These are phyloP conservation scores for Sideroxylon spinosum DNA, from an alignment of 179 eudicot species.

Conservation along the genomic window DNA sequence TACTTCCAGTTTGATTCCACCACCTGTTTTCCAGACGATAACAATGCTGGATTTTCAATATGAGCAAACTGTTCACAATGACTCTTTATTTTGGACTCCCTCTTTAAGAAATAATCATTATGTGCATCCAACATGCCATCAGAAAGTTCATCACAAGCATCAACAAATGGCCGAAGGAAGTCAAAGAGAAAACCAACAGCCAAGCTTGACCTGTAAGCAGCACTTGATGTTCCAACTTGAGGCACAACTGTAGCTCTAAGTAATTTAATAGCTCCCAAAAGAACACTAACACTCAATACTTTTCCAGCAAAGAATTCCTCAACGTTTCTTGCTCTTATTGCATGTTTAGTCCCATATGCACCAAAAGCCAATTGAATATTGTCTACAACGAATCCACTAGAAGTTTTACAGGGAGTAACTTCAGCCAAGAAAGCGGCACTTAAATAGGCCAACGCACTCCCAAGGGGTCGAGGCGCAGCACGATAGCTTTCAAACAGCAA, in stretches of 20 bases:
- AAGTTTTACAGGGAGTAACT: slow-evolving; percentile 30
- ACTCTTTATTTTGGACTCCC: slow-evolving; percentile 8
- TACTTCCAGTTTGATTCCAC: slow-evolving; percentile 47
- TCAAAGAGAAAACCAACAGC: slow-evolving; percentile 75
- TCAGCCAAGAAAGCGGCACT: slow-evolving; percentile 89
- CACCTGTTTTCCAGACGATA: slow-evolving; percentile 66
- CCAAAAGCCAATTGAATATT: slow-evolving; percentile 67
- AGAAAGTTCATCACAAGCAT: slow-evolving; percentile 21
- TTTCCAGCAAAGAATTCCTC: slow-evolving; percentile 66
- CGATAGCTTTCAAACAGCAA: slow-evolving; percentile 75
- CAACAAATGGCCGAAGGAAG: slow-evolving; percentile 47
- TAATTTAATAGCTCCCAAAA: slow-evolving; percentile 54
- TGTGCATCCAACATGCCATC: slow-evolving; percentile 26
- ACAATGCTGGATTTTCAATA: slow-evolving; percentile 18
- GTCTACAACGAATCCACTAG: slow-evolving; percentile 32
- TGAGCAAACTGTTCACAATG: slow-evolving; percentile 7
- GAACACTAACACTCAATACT: slow-evolving; percentile 32
- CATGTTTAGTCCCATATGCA: slow-evolving; percentile 68
- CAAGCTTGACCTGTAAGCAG: slow-evolving; percentile 68
- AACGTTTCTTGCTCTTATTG: slow-evolving; percentile 57
- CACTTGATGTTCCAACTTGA: slow-evolving; percentile 49
- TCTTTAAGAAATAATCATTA: slow-evolving; percentile 19
- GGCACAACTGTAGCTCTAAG: slow-evolving; percentile 48
- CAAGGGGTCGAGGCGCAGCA: slow-evolving; percentile 85
- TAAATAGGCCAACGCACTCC: slow-evolving; percentile 69